Percentiles rank a stretch among this genome's conserved stretches.
phyloP scores from a whole-genome alignment of 2,329 filamentous ascomycete genomes.

The Beauveria sp. region DNA sequence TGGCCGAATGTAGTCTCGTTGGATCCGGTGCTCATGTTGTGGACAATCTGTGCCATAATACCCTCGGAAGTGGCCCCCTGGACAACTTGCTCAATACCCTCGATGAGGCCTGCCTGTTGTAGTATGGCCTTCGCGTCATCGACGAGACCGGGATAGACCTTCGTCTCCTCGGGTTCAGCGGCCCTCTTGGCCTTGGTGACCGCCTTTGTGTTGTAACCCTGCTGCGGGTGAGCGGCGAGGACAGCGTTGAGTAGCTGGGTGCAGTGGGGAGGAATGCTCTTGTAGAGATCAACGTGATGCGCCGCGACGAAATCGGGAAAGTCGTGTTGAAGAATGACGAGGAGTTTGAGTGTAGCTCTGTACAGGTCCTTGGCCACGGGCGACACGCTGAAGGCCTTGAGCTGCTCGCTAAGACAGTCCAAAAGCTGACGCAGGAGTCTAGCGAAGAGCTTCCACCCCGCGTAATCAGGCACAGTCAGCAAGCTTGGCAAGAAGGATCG shows the following conservation, averaged over 20 bases:
- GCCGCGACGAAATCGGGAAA: conserved; percentile 89
- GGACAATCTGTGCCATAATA: conserved; percentile 66
- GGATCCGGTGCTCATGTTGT: conserved; percentile 58
- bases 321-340: conserved; percentile 85
- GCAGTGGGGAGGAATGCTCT: conserved; percentile 74
- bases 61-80: conserved; percentile 60
- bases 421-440: conserved; percentile 67
- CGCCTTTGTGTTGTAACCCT: conserved; percentile 57
- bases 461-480: conserved; percentile 57
- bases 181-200: conserved; percentile 46
- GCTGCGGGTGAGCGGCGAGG: conserved; percentile 71
- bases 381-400: conserved; percentile 65
- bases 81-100: conserved; percentile 51
- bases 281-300: conserved; percentile 75
- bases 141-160: conserved; percentile 56
- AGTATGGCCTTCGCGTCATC: conserved; percentile 54
- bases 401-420: conserved; percentile 66
- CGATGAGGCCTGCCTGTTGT: conserved; percentile 46
- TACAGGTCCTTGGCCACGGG: conserved; percentile 75
- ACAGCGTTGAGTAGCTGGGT: conserved; percentile 85
- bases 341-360: conserved; percentile 70
- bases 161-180: conserved; percentile 71
- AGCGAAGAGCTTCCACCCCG: conserved; percentile 70
- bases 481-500: conserved; percentile 76
- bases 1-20: conserved; percentile 58